Conservation (phyloP, 2,329 filamentous ascomycete genomes). For the Aspergillus piperis region DNA sequence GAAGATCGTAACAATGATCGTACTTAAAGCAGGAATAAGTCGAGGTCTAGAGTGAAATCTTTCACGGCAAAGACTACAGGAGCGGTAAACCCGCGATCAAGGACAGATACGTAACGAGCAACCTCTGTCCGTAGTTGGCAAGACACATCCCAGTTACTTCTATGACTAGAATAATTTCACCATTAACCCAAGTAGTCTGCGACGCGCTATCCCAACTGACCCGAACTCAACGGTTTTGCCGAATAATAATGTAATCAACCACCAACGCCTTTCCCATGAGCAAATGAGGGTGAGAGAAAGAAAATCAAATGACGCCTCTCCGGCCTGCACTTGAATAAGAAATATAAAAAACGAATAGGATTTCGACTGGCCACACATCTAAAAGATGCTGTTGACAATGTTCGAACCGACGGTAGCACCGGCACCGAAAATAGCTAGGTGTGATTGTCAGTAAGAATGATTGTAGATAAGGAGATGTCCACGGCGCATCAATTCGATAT, state of each 20-base stretch:
- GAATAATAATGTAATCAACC: slow-evolving; percentile 20
- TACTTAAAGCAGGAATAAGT: not conserved
- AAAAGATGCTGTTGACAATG: slow-evolving; percentile 89
- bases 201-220: not conserved
- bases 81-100: not conserved
- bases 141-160: not conserved
- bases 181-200: not conserved
- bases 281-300: slow-evolving; percentile 16
- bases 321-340: slow-evolving; percentile 3
- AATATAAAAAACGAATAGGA: not conserved
- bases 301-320: slow-evolving; percentile 3
- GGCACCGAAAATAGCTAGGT: slow-evolving; percentile 81
- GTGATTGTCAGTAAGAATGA: slow-evolving; percentile 22
- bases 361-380: slow-evolving; percentile 31
- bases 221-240: not conserved
- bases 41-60: not conserved
- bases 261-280: slow-evolving; percentile 38
- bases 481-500: not conserved
- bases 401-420: slow-evolving; percentile 89
- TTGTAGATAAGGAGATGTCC: not conserved
- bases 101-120: not conserved
- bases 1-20: not conserved
- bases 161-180: not conserved
- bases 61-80: not conserved
- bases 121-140: not conserved